These are phyloP conservation scores for Wickerhamiella alocasiicola DNA, from an alignment of 805 yeast genomes.

Conservation along the genomic window DNA sequence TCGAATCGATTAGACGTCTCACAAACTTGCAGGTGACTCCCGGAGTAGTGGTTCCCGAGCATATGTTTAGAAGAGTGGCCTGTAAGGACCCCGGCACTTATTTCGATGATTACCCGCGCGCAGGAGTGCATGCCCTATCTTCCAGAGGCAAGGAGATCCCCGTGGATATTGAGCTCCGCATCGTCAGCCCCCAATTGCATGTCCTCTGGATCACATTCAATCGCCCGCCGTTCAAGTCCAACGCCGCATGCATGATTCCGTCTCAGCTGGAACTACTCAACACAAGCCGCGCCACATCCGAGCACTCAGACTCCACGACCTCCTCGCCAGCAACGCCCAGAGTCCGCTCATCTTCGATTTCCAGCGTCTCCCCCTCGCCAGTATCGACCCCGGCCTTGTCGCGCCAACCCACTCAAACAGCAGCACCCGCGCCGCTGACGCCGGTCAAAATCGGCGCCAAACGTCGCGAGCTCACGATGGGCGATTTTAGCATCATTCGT, in stretches of 20 bases:
- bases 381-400: background rate
- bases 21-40: constrained; percentile 29
- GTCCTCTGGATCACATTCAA: constrained; percentile 77
- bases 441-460: constrained; percentile 43
- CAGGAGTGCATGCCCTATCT: constrained; percentile 40
- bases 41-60: constrained; percentile 84
- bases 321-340: constrained; percentile 4
- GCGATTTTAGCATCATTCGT: constrained; percentile 58
- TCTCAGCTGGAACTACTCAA: constrained; percentile 37
- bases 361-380: background rate
- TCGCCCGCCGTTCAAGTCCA: constrained; percentile 28
- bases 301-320: constrained; percentile 1
- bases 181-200: constrained; percentile 43
- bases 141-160: constrained; percentile 52
- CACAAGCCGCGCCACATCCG: constrained; percentile 1
- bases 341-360: constrained; percentile 1
- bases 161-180: constrained; percentile 73
- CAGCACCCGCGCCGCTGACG: background rate
- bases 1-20: constrained; percentile 31
- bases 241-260: constrained; percentile 30
- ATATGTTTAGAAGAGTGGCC: constrained; percentile 56
- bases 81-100: constrained; percentile 30
- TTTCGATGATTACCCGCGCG: constrained; percentile 14
- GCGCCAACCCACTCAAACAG: background rate
- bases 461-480: constrained; percentile 57